phyloP scores from a whole-genome alignment of 202 grass and related monocot genomes.

The Setaria viridis region DNA sequence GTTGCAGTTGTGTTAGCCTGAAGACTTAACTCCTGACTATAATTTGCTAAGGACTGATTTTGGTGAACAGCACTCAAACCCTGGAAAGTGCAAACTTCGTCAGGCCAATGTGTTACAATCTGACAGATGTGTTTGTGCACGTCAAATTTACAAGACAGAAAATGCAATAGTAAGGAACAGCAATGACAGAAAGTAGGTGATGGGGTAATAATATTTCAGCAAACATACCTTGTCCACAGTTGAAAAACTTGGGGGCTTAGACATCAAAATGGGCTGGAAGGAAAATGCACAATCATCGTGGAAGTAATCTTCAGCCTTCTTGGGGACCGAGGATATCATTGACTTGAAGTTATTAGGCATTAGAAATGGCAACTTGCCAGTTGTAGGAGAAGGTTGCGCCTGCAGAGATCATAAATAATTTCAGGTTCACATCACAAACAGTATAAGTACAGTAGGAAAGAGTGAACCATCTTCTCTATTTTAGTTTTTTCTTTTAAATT shows the following conservation, averaged over 20 bases:
- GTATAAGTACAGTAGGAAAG: not conserved
- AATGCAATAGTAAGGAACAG: not conserved
- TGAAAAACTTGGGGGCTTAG: constrained; percentile 51
- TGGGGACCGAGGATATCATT: not conserved
- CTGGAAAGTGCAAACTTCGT: constrained; percentile 26
- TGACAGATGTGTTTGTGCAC: not conserved
- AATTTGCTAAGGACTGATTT: constrained; percentile 28
- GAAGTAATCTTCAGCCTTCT: constrained; percentile 43
- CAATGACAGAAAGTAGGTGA: constrained; percentile 13
- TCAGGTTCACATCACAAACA: constrained; percentile 27
- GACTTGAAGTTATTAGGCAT: constrained; percentile 43
- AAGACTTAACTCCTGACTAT: constrained; percentile 51
- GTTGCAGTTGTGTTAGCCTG: constrained; percentile 41
- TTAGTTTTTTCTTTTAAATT: not conserved
- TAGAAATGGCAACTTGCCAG: constrained; percentile 76
- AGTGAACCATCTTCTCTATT: not conserved
- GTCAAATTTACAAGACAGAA: not conserved
- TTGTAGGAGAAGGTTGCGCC: constrained; percentile 91
- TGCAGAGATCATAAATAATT: constrained; percentile 54
- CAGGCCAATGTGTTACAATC: constrained; percentile 14
- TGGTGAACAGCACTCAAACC: constrained; percentile 27
- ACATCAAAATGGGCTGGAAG: constrained; percentile 63
- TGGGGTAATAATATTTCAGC: not conserved
- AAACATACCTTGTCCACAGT: constrained; percentile 63
- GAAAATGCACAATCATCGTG: constrained; percentile 60